Evolutionary conservation across 2,329 filamentous ascomycete species (phyloP).

Genomic region (Atkinsonella texensis): DNA sequence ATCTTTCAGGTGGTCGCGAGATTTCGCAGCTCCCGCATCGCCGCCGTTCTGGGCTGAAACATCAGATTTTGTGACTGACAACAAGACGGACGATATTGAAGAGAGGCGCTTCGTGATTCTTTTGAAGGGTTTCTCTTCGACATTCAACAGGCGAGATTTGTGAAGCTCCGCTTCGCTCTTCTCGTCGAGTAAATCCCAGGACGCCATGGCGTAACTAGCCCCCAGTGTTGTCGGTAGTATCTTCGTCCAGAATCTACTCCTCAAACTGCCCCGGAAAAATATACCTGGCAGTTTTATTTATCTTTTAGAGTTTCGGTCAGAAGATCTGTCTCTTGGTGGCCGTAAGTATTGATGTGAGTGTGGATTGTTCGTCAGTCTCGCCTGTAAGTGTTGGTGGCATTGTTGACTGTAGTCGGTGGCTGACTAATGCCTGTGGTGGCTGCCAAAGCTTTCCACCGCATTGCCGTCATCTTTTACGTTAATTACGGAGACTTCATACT

Average conservation of each 20-base stretch:
- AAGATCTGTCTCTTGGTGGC: no score
- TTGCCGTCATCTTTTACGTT: neutral
- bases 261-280: no score
- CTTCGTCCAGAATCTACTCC: no score
- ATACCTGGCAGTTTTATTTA: no score
- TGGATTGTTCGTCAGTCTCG: no score
- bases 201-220: slow-evolving; percentile 23
- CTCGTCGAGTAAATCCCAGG: slow-evolving; percentile 59
- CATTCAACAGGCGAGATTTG: slow-evolving; percentile 72
- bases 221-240: no score
- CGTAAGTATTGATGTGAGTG: no score
- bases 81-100: slow-evolving; percentile 51
- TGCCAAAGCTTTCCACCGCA: neutral
- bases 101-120: slow-evolving; percentile 74
- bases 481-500: neutral
- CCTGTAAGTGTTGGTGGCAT: no score
- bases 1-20: slow-evolving; percentile 54
- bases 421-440: neutral
- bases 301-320: no score
- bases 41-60: slow-evolving; percentile 26
- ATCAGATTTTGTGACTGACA: slow-evolving; percentile 12
- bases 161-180: slow-evolving; percentile 75
- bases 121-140: slow-evolving; percentile 88
- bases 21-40: slow-evolving; percentile 15
- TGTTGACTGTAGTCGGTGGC: neutral